phyloP scores from a whole-genome alignment of 345 rosid species.

The Sisymbrium irio region DNA sequence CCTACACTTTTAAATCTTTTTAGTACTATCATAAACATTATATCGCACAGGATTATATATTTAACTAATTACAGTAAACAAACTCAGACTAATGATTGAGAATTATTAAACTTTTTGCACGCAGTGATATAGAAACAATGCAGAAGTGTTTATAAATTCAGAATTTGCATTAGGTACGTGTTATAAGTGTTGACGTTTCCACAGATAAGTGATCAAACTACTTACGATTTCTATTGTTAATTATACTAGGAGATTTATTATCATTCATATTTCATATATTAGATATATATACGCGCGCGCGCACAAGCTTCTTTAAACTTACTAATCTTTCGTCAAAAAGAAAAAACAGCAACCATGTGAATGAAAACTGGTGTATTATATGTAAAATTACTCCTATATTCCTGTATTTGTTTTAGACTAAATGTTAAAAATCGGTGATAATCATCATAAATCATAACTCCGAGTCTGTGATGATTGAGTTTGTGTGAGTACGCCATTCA shows the following conservation, averaged over 20 bases:
- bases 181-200: not conserved
- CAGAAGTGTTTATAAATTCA: not conserved
- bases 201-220: not conserved
- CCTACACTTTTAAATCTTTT: not conserved
- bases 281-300: not conserved
- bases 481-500: conserved; percentile 5
- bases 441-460: not conserved
- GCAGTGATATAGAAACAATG: not conserved
- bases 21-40: not conserved
- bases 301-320: not conserved
- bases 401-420: not conserved
- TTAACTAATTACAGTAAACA: not conserved
- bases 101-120: conserved; percentile 20
- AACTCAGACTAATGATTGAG: conserved; percentile 21
- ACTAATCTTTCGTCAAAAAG: not conserved
- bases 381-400: not conserved
- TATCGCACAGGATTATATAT: not conserved
- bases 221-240: too few relatives aligned
- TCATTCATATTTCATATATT: not conserved
- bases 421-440: not conserved
- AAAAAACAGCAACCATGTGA: not conserved
- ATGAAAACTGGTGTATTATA: too few relatives aligned
- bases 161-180: not conserved
- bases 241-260: not conserved
- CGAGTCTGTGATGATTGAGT: conserved; percentile 14